Evolutionary conservation across 2,329 filamentous ascomycete genomes (phyloP).

Genomic region (Phoma herbarum): DNA sequence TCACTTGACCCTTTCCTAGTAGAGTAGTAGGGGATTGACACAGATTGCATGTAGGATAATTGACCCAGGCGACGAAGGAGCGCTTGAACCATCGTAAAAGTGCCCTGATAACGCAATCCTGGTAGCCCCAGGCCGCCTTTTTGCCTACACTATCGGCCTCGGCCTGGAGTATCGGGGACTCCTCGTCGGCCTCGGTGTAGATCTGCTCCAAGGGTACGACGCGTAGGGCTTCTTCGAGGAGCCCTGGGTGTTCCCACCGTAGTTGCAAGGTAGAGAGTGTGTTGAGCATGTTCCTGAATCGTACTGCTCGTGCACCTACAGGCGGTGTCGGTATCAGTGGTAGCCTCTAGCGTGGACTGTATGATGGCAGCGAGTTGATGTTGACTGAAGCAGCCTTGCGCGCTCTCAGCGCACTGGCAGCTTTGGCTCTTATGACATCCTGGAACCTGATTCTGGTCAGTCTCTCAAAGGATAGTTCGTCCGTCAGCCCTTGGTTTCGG

Average conservation of each 20-base stretch:
- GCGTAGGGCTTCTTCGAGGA: background rate
- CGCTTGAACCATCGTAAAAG: background rate
- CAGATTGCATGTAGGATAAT: background rate
- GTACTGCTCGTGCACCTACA: background rate
- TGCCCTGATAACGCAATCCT: background rate
- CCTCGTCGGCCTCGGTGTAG: background rate
- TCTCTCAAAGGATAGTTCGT: no score
- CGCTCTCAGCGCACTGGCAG: no score
- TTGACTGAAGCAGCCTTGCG: no score
- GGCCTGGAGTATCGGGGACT: background rate
- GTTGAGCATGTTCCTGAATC: background rate
- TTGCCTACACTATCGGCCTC: background rate
- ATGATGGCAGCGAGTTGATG: no score
- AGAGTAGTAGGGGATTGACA: background rate
- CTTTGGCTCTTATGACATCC: no score
- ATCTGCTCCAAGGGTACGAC: background rate
- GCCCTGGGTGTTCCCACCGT: background rate
- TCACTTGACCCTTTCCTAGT: background rate
- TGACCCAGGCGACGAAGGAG: background rate
- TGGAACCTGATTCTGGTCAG: no score
- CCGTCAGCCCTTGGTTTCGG: no score
- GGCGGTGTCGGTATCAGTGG: background rate
- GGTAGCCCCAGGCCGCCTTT: background rate
- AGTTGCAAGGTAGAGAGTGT: background rate
- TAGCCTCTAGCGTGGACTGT: no score